A percentile compares a stretch with the other conserved stretches of the same genome.
These are phyloP conservation scores for Entoloma clypeatum DNA, from an alignment of 1,284 basidiomycete genomes.

Conservation along the genomic window DNA sequence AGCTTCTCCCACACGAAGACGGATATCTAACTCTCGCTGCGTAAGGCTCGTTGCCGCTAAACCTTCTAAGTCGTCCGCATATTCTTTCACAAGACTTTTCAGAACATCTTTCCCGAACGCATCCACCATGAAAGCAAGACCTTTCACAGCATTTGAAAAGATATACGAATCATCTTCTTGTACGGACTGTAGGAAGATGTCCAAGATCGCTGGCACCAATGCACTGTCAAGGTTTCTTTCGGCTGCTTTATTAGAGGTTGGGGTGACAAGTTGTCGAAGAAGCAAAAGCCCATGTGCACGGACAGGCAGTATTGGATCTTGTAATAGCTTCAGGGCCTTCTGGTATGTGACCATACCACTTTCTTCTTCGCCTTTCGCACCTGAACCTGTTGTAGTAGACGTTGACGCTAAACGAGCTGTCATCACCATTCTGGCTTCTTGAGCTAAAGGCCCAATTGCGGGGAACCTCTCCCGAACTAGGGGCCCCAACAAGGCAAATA, in stretches of 20 bases:
- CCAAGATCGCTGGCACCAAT: constrained; percentile 79
- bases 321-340: constrained; percentile 81
- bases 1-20: constrained; percentile 87
- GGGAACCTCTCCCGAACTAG: constrained; percentile 46
- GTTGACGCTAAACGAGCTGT: constrained; percentile 69
- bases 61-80: constrained; percentile 52
- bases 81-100: constrained; percentile 59
- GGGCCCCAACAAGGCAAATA: constrained; percentile 63
- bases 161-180: constrained; percentile 95
- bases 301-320: constrained; percentile 93
- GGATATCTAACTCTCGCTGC: constrained; percentile 70
- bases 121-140: constrained; percentile 80
- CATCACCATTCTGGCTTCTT: constrained; percentile 80
- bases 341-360: constrained; percentile 70
- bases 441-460: constrained; percentile 54
- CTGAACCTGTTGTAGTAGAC: constrained; percentile 32
- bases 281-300: constrained; percentile 88
- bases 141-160: constrained; percentile 91
- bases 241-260: constrained; percentile 20
- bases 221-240: constrained; percentile 43
- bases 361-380: constrained; percentile 33
- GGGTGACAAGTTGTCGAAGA: constrained; percentile 71
- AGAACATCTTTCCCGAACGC: constrained; percentile 74
- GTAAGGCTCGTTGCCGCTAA: constrained; percentile 45
- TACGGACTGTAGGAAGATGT: constrained; percentile 82